These are phyloP conservation scores for Coprinellus micaceus DNA, from an alignment of 768 basidiomycete genomes.

Conservation along the genomic window DNA sequence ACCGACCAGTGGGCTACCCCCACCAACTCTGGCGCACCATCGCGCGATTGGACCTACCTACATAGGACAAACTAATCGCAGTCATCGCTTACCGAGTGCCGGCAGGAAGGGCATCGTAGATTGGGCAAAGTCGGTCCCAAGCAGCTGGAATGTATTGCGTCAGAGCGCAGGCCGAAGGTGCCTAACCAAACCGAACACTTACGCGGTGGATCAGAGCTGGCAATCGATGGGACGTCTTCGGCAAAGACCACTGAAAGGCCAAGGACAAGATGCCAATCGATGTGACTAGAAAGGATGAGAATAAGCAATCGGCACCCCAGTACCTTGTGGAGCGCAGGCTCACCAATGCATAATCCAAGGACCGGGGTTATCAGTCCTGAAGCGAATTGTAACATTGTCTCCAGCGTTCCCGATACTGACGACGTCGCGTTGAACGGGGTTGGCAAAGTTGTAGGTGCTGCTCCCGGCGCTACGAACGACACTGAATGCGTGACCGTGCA, in stretches of 20 bases:
- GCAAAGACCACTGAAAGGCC: constrained; percentile 33
- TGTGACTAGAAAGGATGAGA: constrained; percentile 27
- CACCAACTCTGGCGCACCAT: too few species aligned
- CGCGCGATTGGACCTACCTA: too few species aligned
- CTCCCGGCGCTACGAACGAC: constrained; percentile 14
- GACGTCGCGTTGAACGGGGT: constrained; percentile 31
- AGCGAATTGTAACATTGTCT: constrained; percentile 46
- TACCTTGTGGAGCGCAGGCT: constrained; percentile 24
- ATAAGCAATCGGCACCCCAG: not conserved
- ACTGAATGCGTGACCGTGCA: constrained; percentile 27
- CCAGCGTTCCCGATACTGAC: constrained; percentile 23
- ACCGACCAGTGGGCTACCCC: too few species aligned
- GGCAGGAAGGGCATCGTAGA: constrained; percentile 12
- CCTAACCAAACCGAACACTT: not conserved
- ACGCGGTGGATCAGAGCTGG: constrained; percentile 14
- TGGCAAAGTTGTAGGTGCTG: constrained; percentile 10
- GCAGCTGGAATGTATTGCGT: constrained; percentile 8
- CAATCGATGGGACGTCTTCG: constrained; percentile 19
- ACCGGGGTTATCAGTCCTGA: constrained; percentile 51
- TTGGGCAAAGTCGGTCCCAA: constrained; percentile 24
- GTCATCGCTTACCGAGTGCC: constrained; percentile 4
- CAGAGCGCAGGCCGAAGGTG: not conserved
- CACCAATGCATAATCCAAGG: constrained; percentile 40
- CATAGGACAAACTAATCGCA: too few species aligned
- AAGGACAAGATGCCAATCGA: constrained; percentile 37